Evolutionary conservation across 2,329 filamentous ascomycete genomes (phyloP).

Genomic region (Didymosphaeria variabile): DNA sequence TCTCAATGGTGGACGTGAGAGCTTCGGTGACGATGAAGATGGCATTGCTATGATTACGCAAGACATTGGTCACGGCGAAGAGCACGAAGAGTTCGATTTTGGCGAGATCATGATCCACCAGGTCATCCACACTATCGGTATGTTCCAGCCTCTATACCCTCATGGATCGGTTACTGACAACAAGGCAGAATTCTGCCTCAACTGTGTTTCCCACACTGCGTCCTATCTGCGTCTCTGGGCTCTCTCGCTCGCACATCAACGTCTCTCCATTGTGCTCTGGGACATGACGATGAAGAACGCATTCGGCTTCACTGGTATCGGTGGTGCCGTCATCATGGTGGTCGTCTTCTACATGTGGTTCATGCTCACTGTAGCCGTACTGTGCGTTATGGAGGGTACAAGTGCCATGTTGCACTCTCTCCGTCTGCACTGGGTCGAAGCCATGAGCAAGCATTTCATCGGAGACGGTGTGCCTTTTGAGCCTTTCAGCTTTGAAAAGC

Average conservation of each 20-base stretch:
- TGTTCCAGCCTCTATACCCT: conserved; percentile 47
- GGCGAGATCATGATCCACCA: conserved; percentile 98
- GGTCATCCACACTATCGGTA: conserved; percentile 97
- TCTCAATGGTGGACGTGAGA: conserved; percentile 69
- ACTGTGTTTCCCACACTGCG: conserved; percentile 98
- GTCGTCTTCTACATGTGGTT: conserved; percentile 91
- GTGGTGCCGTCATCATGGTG: conserved; percentile 83
- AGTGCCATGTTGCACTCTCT: conserved; percentile 94
- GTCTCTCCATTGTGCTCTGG: conserved; percentile 96
- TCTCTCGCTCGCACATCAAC: conserved; percentile 94
- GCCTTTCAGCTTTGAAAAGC: conserved; percentile 85
- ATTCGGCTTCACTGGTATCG: conserved; percentile 70
- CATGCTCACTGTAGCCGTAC: conserved; percentile 77
- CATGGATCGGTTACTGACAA: conserved; percentile 31
- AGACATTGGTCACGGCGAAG: conserved; percentile 75
- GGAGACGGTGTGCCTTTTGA: conserved; percentile 86
- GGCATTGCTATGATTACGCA: conserved; percentile 89
- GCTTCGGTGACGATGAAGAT: conserved; percentile 78
- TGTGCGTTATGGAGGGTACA: conserved; percentile 95
- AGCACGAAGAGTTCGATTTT: conserved; percentile 97
- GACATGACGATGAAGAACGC: conserved; percentile 89
- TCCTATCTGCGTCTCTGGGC: conserved; percentile 99
- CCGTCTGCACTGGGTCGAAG: conserved; percentile 94
- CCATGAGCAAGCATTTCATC: conserved; percentile 97
- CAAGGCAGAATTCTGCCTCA: conserved; percentile 90